Base-by-base conservation (phyloP, 305 asterid species). In the Plantago lanceolata region DNA sequence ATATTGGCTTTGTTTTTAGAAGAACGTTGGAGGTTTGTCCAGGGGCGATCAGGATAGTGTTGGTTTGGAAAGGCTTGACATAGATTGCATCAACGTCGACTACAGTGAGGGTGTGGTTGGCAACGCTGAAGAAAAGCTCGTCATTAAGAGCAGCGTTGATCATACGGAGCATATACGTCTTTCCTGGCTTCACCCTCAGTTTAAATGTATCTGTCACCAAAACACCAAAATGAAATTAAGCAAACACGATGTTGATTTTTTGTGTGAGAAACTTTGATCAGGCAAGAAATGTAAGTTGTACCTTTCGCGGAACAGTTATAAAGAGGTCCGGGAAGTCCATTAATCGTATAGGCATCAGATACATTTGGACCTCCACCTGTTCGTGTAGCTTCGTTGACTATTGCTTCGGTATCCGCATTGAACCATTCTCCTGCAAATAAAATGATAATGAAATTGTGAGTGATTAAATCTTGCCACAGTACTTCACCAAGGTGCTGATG, bases 271-370 rank as follows among this genome's bases (percentile, higher is more conserved):
- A 33, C n/a, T n/a, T 1, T 33, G 40, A n/a, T n/a, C 9, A 5
- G 40, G 28, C 3, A 62, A 11, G 35, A 7, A 5, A 7, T 33
- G 8, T 33, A 5, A 33, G 9, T 5, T 33, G 40, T 66, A 82
- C 94, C 86, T 78, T 71, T 78, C 14, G 77, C 73, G 40, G 90
- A 86, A 21, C 90, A 86, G 44, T 79, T 86, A 67, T 83, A 79
- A 15, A 77, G 24, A 28, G 76, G 84, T 50, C 94, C 94, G 0
- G 85, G 83, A 19, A 78, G 81, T 57, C 94, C 94, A 59, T 86
- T 86, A 16, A 86, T 80, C 56, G 94, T 83, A 64, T 47, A 81
- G 48, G 94, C 94, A 65, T 86, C 84, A 2, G 90, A 86, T 56
- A 73, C 28, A 49, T 83, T 82, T 3, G 94, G 94, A 24, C 79